Evolutionary conservation across 2,329 filamentous ascomycete genomes (phyloP).

Genomic region (Fusarium sp.): DNA sequence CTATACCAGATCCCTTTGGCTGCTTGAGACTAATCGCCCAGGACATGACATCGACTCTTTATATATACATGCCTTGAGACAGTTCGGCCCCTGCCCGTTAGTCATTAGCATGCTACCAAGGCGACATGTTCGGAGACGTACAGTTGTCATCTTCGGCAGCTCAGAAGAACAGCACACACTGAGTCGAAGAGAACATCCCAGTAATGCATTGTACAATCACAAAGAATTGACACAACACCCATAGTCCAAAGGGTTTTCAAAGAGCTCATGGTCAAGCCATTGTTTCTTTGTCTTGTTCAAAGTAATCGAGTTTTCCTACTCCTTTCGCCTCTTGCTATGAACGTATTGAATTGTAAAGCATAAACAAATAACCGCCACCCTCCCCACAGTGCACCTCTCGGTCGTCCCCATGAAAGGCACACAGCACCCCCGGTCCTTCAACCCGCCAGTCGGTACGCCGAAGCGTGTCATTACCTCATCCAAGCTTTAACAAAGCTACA

Average conservation of each 20-base stretch:
- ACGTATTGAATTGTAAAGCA: slow-evolving; percentile 44
- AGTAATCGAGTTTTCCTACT: slow-evolving; percentile 46
- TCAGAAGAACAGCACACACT: background rate
- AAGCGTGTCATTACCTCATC: slow-evolving; percentile 37
- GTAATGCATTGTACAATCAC: background rate
- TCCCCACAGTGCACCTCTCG: slow-evolving; percentile 29
- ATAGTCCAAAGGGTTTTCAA: background rate
- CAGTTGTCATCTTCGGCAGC: background rate
- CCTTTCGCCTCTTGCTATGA: slow-evolving; percentile 51
- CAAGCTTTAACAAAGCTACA: slow-evolving; percentile 24
- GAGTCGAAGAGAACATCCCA: background rate
- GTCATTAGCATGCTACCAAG: background rate
- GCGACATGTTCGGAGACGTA: background rate
- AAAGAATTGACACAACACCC: background rate
- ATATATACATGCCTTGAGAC: background rate
- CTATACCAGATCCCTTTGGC: background rate
- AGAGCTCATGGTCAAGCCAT: slow-evolving; percentile 12
- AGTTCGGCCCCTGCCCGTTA: background rate
- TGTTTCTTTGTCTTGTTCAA: slow-evolving; percentile 40
- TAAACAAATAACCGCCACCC: slow-evolving; percentile 38
- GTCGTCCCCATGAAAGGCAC: slow-evolving; percentile 1
- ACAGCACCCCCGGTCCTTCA: slow-evolving; percentile 26
- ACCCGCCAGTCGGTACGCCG: slow-evolving; percentile 33
- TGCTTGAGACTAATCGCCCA: background rate
- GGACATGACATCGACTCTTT: background rate